These are phyloP conservation scores for Aspergillus transmontanensis DNA, from an alignment of 2,329 filamentous ascomycete genomes.

Conservation along the genomic window DNA sequence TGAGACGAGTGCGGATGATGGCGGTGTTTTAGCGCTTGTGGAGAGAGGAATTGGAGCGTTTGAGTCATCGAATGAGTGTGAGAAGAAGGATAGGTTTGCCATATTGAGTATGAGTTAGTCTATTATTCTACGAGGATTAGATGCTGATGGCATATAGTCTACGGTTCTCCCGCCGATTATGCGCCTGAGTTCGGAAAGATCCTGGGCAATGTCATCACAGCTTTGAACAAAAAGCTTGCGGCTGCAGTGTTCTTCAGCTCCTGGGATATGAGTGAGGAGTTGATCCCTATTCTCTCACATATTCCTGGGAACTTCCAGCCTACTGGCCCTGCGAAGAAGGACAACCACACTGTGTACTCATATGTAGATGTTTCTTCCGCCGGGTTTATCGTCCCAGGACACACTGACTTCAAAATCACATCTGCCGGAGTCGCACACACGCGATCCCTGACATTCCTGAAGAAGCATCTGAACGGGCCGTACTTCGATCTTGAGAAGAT, in stretches of 20 bases:
- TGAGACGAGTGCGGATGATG: slow-evolving; percentile 15
- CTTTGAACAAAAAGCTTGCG: slow-evolving; percentile 1
- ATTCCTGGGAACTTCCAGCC: slow-evolving; percentile 4
- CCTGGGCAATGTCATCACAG: slow-evolving; percentile 10
- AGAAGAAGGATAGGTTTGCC: slow-evolving; percentile 20
- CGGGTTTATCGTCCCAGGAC: slow-evolving; percentile 55
- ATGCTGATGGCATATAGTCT: slow-evolving; percentile 19
- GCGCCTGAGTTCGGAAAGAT: slow-evolving; percentile 11
- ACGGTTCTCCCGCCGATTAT: slow-evolving; percentile 30
- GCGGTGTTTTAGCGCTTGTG: slow-evolving; percentile 12
- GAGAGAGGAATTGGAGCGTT: slow-evolving; percentile 18
- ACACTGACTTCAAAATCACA: slow-evolving; percentile 54
- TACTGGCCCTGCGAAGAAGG: background rate
- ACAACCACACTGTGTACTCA: slow-evolving; percentile 31
- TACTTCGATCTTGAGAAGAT: slow-evolving; percentile 74
- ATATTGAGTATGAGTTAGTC: slow-evolving; percentile 22
- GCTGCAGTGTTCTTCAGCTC: slow-evolving; percentile 23
- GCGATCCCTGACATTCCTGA: slow-evolving; percentile 66
- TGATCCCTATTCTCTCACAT: slow-evolving; percentile 20
- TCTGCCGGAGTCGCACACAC: slow-evolving; percentile 67
- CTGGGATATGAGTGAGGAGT: slow-evolving; percentile 12
- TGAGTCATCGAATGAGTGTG: slow-evolving; percentile 27
- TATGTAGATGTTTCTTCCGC: slow-evolving; percentile 50
- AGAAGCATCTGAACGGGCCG: slow-evolving; percentile 63
- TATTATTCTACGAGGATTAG: background rate